Base-by-base conservation (phyloP, 257 asterid species). In the Solanum pinnatisectum region DNA sequence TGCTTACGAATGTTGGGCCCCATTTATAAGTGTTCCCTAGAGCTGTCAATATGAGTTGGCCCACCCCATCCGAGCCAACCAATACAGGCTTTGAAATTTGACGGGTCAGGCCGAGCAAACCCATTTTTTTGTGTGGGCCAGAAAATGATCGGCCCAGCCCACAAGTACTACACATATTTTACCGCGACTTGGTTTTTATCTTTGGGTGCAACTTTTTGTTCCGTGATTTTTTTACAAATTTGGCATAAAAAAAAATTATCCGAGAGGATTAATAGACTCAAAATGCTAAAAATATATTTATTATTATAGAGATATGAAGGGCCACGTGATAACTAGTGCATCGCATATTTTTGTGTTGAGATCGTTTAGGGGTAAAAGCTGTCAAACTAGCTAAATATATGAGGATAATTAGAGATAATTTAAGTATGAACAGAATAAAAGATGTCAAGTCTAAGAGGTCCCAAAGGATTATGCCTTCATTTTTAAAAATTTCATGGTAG, bases 91-190 rank as follows among this genome's bases (percentile, higher is more conserved):
- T 46, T 46, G 56, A 46, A 46, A 46, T 46, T 46, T 46, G 18
- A 46, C 0, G 3, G 18, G 56, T 0, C 3, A 46, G 20, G 7
- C 1, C 20, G 2, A 20, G 20, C 7, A 1, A 12, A 14, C 1
- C 16, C 56, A 13, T 46, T 46, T 46, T 46, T 46, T 46, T 46
- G 52, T 46, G 56, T 46, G 56, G 56, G 18, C 18, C 1, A 46
- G 6, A 46, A 46, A 46, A 46, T 46, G 18, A 14, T 46, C 0
- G 2, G 7, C 56, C 56, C 7, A 46, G 2, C 56, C 18, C 56
- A 46, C 56, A 46, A 46, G 6, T 46, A 46, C 10, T 44, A 44
- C 4, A 59, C n/a, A 59, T 65, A 65, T 60, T 22, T 60, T 22
- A 22, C 30, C 13, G 5, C 68, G 3, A 9, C 30, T 60, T 23